Conservation (phyloP, 139 green algal species). For the Ostreobium quekettii region DNA sequence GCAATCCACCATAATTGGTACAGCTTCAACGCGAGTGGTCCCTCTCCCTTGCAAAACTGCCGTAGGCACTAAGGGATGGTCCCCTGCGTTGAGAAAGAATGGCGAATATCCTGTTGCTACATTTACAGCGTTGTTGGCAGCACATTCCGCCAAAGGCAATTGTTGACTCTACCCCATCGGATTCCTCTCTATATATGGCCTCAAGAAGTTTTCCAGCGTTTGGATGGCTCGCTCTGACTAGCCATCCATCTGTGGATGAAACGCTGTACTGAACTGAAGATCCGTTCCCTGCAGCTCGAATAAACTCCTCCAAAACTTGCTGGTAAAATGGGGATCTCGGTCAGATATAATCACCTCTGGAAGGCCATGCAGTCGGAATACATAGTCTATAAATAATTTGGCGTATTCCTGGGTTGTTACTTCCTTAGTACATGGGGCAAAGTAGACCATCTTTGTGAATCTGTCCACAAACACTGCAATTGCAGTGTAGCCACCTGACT, state of each 20-base stretch:
- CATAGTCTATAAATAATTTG: slow-evolving; percentile 30
- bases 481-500: slow-evolving; percentile 19
- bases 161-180: slow-evolving; percentile 29
- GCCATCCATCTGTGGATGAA: slow-evolving; percentile 53
- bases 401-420: slow-evolving; percentile 20
- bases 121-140: slow-evolving; percentile 25
- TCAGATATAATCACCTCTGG: slow-evolving; percentile 46
- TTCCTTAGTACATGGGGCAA: slow-evolving; percentile 26
- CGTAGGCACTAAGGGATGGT: slow-evolving; percentile 16
- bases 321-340: slow-evolving; percentile 38
- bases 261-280: slow-evolving; percentile 37
- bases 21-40: not conserved
- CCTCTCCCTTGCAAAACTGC: slow-evolving; percentile 6
- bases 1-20: not conserved
- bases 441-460: slow-evolving; percentile 41
- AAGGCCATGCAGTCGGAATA: slow-evolving; percentile 38
- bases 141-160: slow-evolving; percentile 25
- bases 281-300: slow-evolving; percentile 28
- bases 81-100: slow-evolving; percentile 28
- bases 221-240: slow-evolving; percentile 53
- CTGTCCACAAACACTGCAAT: slow-evolving; percentile 50
- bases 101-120: slow-evolving; percentile 11
- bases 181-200: slow-evolving; percentile 22
- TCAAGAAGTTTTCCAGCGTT: slow-evolving; percentile 36
- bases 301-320: slow-evolving; percentile 34